These are phyloP conservation scores for Truncatella angustata DNA, from an alignment of 2,329 filamentous ascomycete species.

Conservation along the genomic window DNA sequence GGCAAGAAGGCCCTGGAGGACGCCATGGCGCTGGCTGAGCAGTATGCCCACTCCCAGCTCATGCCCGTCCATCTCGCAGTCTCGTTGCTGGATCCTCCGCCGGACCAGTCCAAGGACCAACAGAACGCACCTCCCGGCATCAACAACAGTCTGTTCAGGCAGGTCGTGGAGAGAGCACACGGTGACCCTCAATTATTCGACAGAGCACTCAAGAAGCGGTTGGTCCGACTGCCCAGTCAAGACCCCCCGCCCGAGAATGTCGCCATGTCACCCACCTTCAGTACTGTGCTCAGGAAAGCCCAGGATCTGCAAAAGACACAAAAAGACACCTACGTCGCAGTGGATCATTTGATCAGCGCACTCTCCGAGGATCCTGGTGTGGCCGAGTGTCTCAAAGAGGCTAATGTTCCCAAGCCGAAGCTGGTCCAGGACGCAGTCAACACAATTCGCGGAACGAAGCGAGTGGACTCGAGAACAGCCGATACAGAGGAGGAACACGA, in stretches of 20 bases:
- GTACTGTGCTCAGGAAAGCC: constrained; percentile 78
- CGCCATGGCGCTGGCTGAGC: constrained; percentile 81
- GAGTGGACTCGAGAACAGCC: constrained; percentile 94
- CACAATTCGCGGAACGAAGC: constrained; percentile 85
- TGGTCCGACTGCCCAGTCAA: constrained; percentile 90
- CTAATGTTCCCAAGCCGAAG: constrained; percentile 89
- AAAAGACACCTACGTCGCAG: constrained; percentile 90
- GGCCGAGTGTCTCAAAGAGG: constrained; percentile 72
- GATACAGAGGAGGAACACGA: constrained; percentile 92
- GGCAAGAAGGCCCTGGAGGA: constrained; percentile 88
- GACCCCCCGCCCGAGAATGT: constrained; percentile 91
- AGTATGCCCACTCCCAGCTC: constrained; percentile 89
- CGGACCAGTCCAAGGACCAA: constrained; percentile 78
- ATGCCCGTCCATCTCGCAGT: constrained; percentile 87
- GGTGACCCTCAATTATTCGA: constrained; percentile 89
- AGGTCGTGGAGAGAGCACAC: constrained; percentile 90
- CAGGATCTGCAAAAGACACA: constrained; percentile 94
- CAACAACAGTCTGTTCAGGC: constrained; percentile 79
- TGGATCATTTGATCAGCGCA: constrained; percentile 89
- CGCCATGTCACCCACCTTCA: constrained; percentile 77
- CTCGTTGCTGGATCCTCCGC: constrained; percentile 72
- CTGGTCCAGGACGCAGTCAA: constrained; percentile 87
- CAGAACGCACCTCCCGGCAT: constrained; percentile 68
- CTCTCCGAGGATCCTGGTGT: constrained; percentile 77
- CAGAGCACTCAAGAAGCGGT: constrained; percentile 82